These are phyloP conservation scores for Ilyonectria destructans DNA, from an alignment of 2,329 filamentous ascomycete species.

Conservation along the genomic window DNA sequence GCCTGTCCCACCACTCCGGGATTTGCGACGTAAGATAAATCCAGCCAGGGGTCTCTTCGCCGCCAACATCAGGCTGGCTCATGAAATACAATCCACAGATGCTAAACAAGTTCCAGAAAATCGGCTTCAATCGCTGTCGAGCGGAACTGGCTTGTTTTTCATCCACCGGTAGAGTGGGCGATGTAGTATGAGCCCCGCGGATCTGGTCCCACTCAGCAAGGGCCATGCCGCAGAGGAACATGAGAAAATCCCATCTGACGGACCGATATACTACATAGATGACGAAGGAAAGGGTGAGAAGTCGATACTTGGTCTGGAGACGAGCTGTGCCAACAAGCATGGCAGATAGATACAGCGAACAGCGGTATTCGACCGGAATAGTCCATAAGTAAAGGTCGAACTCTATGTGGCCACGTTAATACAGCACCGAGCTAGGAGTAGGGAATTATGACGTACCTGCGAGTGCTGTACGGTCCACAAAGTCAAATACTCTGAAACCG, in stretches of 20 bases:
- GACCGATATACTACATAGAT: constrained; percentile 64
- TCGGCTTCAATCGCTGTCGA: constrained; percentile 17
- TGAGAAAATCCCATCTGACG: constrained; percentile 69
- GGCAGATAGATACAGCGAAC: constrained; percentile 72
- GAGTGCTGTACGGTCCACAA: constrained; percentile 46
- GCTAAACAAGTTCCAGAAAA: constrained; percentile 61
- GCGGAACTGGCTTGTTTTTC: constrained; percentile 34
- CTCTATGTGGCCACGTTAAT: constrained; percentile 40
- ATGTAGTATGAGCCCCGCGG: constrained; percentile 60
- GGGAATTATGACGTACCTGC: neutral
- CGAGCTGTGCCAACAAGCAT: constrained; percentile 67
- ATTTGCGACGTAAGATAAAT: constrained; percentile 63
- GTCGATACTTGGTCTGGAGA: constrained; percentile 60
- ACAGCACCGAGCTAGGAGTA: neutral
- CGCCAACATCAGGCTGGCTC: constrained; percentile 56
- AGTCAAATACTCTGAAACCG: neutral
- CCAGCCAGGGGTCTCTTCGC: constrained; percentile 69
- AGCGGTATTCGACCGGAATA: constrained; percentile 74
- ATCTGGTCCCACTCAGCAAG: constrained; percentile 71
- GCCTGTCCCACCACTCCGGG: constrained; percentile 65
- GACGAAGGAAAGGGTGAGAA: constrained; percentile 60
- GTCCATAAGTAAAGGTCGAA: constrained; percentile 76
- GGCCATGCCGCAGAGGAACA: constrained; percentile 70
- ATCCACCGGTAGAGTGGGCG: constrained; percentile 29
- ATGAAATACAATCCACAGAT: constrained; percentile 68